A percentile compares a stretch with the other conserved stretches of the same genome.
phyloP scores from a whole-genome alignment of 345 rosid species.

The Eucalyptus erythrocorys region DNA sequence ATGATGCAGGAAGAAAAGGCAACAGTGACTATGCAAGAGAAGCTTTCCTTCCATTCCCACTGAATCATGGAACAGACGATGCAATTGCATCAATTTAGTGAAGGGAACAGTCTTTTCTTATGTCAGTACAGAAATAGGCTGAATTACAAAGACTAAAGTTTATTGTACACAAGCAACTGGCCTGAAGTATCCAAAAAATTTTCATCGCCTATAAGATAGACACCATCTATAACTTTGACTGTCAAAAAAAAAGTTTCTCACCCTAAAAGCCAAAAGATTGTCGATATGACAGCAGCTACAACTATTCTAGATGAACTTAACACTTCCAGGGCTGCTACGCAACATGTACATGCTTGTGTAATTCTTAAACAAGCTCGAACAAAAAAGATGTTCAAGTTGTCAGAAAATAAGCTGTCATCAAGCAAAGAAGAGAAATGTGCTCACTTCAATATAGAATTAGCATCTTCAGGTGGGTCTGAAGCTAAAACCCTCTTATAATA shows the following conservation, averaged over 20 bases:
- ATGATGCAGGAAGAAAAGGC: neutral
- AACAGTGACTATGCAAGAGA: neutral
- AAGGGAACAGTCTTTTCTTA: neutral
- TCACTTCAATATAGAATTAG: neutral
- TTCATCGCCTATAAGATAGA: neutral
- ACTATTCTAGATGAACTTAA: neutral
- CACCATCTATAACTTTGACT: neutral
- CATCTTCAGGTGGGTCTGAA: neutral
- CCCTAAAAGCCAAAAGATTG: neutral
- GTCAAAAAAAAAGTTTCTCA: neutral
- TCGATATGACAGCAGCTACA: neutral
- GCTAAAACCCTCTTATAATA: slow-evolving; percentile 32
- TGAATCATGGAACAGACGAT: neutral
- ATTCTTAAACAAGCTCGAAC: neutral
- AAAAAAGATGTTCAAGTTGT: neutral
- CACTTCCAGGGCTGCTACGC: neutral
- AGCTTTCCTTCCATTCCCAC: neutral
- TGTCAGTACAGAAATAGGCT: neutral
- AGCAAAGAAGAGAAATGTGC: neutral
- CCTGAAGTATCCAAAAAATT: neutral
- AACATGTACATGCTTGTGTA: neutral
- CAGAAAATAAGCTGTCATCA: neutral
- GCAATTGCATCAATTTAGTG: neutral
- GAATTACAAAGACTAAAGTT: neutral
- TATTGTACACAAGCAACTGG: neutral